These are phyloP conservation scores for Meira nashicola DNA, from an alignment of 1,284 basidiomycete species.

Conservation along the genomic window DNA sequence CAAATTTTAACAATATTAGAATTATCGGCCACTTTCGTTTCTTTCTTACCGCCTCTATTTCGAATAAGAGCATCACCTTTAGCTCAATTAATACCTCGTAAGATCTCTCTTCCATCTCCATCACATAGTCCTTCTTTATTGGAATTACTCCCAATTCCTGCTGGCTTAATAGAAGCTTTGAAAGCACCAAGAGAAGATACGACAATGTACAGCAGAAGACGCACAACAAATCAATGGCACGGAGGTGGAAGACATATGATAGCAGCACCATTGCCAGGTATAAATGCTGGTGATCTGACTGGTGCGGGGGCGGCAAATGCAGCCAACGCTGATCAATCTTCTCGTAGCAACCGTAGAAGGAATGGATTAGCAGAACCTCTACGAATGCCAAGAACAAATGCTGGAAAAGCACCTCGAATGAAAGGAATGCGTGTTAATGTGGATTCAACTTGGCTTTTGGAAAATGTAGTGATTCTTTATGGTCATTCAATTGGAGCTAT, in stretches of 20 bases:
- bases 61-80: neutral
- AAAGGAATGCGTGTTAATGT: constrained; percentile 27
- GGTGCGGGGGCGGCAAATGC: neutral
- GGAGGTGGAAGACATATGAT: neutral
- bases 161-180: neutral
- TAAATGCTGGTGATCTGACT: neutral
- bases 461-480: constrained; percentile 27
- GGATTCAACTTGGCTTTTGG: constrained; percentile 30
- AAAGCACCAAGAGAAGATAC: neutral
- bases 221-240: neutral
- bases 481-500: constrained; percentile 26
- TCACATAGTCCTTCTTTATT: neutral
- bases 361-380: too few species aligned
- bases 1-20: neutral
- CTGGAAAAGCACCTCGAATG: constrained; percentile 25
- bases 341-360: neutral
- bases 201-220: neutral
- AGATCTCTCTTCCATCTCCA: neutral
- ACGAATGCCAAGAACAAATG: too few species aligned
- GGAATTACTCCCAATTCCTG: neutral
- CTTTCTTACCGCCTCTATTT: neutral
- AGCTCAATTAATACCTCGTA: neutral
- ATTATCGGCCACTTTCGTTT: constrained; percentile 2
- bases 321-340: neutral
- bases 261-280: neutral